A percentile compares a stretch with the other conserved stretches of the same genome.
Conservation (phyloP, 139 green algal species). For the Chlamydomonas incerta region DNA sequence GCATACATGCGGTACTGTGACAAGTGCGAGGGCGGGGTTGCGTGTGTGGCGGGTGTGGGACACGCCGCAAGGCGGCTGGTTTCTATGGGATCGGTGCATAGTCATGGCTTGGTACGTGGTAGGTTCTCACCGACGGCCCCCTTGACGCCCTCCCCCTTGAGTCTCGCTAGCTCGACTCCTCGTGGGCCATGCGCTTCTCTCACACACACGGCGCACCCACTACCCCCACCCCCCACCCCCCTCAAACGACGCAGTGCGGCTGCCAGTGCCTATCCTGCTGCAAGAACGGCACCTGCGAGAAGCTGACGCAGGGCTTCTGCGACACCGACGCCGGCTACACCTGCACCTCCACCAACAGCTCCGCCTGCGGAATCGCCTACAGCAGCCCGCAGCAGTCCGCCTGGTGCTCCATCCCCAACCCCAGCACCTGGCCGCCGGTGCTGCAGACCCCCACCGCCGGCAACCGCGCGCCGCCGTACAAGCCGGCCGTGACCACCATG, state of each 20-base stretch:
- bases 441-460: not conserved
- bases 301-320: not conserved
- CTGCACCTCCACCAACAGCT: constrained; percentile 54
- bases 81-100: no score
- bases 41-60: no score
- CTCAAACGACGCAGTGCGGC: constrained; percentile 62
- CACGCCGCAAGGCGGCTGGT: no score
- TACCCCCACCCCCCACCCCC: not conserved
- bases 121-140: no score
- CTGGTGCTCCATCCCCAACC: constrained; percentile 59
- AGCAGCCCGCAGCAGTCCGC: constrained; percentile 51
- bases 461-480: not conserved
- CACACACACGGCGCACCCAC: not conserved
- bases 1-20: no score
- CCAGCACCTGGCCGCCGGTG: constrained; percentile 13
- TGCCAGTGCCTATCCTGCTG: constrained; percentile 77
- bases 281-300: constrained; percentile 4
- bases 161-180: no score
- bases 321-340: constrained; percentile 19
- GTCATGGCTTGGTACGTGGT: no score
- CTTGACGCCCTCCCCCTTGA: no score
- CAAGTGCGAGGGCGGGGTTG: no score
- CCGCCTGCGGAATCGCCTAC: constrained; percentile 68
- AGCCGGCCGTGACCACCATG: not conserved
- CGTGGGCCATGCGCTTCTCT: no score